Base-by-base conservation (phyloP, 495 filamentous ascomycete genomes). In the Aspergillus homomorphus region DNA sequence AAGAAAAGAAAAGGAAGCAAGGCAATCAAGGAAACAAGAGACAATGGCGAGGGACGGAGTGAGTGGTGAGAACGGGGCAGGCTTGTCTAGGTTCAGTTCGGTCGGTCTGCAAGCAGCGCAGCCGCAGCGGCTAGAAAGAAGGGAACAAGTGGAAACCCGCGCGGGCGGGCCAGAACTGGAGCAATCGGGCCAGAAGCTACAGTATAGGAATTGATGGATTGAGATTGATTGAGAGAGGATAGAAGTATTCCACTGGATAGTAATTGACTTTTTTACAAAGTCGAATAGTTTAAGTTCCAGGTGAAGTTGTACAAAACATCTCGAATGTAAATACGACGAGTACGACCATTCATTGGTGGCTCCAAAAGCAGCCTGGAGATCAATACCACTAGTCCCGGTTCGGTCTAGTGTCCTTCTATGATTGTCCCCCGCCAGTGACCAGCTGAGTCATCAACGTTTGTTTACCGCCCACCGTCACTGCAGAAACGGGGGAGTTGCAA, bases 401-500 rank as follows among this genome's bases (percentile, higher is more conserved):
- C 0, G 61, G 67, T 15, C 18, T 61, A 60, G 55, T 30, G 51
- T 28, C 53, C 53, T 12, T 38, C 33, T 12, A n/a, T n/a, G n/a
- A n/a, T n/a, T n/a, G n/a, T 38, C 33, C 59, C 26, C 58, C 58
- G 52, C 54, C 44, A 28, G 30, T 12, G 19, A 15, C 14, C 30
- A 30, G 64, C 42, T 51, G 65, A 68, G 69, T 71, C 71, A 66
- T 66, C 71, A 58, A n/a, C 50, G 59, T 67, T 74, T 77, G 69
- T 77, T 77, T 75, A 77, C 67, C 57, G 59, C 58, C 59, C 55
- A 64, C 57, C 52, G 74, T 77, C 72, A 60, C 73, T 77, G 56
- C 65, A 70, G 71, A 71, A 75, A 77, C 73, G 57, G 45, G n/a
- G 14, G 19, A 45, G 21, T 30, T 24, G 26, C 41, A 49, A 49